These are phyloP conservation scores for Porphyrellus cyaneotinctus DNA, from an alignment of 768 basidiomycete species.

Conservation along the genomic window DNA sequence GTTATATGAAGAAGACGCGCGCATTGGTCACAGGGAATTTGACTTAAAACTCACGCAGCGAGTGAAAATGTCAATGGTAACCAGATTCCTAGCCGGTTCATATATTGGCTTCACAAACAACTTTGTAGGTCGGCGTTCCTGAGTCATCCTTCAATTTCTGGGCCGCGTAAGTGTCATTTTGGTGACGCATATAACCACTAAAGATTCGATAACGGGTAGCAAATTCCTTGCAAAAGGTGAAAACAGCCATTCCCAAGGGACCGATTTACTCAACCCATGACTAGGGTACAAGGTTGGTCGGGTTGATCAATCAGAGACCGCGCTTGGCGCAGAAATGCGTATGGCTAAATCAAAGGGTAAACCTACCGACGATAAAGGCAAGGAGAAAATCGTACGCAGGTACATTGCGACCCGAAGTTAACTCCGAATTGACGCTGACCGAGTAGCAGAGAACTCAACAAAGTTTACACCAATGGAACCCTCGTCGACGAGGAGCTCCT, in stretches of 20 bases:
- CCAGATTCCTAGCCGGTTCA: conserved; percentile 8
- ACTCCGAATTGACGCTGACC: background rate
- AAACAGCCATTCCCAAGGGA: background rate
- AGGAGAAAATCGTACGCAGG: conserved; percentile 89
- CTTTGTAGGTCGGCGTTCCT: conserved; percentile 82
- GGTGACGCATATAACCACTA: background rate
- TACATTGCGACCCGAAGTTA: conserved; percentile 21
- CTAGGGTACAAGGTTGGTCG: conserved; percentile 90
- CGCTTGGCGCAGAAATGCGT: conserved; percentile 95
- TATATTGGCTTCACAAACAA: background rate
- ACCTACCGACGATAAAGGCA: conserved; percentile 47
- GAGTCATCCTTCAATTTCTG: conserved; percentile 91
- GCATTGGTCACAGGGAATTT: conserved; percentile 89
- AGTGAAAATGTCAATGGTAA: conserved; percentile 98
- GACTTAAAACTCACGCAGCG: conserved; percentile 88
- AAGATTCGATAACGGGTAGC: conserved; percentile 31
- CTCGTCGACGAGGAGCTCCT: conserved; percentile 87
- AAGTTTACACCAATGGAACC: conserved; percentile 95
- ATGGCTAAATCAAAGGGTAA: conserved; percentile 58
- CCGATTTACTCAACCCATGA: background rate
- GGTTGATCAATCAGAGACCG: conserved; percentile 96
- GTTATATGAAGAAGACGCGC: conserved; percentile 96
- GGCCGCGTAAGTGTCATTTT: conserved; percentile 62
- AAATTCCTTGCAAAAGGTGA: conserved; percentile 73
- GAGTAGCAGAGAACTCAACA: conserved; percentile 71